Base-by-base conservation (phyloP, 208 protist genomes). In the Endotrypanum monterogeii region DNA sequence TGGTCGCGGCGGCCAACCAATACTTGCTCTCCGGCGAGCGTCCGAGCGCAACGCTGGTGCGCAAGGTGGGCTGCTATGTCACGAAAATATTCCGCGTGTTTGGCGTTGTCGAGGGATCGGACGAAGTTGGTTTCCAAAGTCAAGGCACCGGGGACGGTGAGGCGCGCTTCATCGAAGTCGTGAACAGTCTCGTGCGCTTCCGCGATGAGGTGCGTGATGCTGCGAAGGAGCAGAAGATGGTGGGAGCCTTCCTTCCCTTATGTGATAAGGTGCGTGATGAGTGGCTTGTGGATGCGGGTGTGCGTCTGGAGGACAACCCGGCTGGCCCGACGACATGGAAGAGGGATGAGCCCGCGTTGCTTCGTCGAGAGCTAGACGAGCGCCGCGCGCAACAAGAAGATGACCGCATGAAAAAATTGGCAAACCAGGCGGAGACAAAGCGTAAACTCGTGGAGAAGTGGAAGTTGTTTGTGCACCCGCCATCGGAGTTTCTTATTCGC, bases 21-120 rank as follows among this genome's bases (percentile, higher is more conserved):
- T 99, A 99, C 86, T 60, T 94, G 35, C 70, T 92, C 18, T 77
- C 70, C 46, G 72, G 71, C 44, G 58, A 71, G 56, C 70, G 90
- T 0, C 71, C 83, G 16, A 91, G 83, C 51, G 74, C 75, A 41
- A 91, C 88, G 28, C 83, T 99, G 28, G 55, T 98, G 50, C 75
- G 79, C 23, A 89, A 94, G 55, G 78, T 96, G 0, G 91, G 83
- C 46, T 69, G 67, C 58, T 99, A 98, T 78, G 73, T 98, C 11
- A 98, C 96, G 20, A 74, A 83, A 37, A 98, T 99, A 57, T 86
- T 99, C 37, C 82, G 85, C 23, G 79, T 99, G 16, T 98, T 99
- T 57, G 98, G 98, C 67, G 83, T 99, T 12, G 83, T 94, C 6
- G 86, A 93, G 35, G 92, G 90, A 16, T 88, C 79, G 20, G 92